Evolutionary conservation across 108 stramenopile species (phyloP).

Genomic region (Nitzschia sp.): DNA sequence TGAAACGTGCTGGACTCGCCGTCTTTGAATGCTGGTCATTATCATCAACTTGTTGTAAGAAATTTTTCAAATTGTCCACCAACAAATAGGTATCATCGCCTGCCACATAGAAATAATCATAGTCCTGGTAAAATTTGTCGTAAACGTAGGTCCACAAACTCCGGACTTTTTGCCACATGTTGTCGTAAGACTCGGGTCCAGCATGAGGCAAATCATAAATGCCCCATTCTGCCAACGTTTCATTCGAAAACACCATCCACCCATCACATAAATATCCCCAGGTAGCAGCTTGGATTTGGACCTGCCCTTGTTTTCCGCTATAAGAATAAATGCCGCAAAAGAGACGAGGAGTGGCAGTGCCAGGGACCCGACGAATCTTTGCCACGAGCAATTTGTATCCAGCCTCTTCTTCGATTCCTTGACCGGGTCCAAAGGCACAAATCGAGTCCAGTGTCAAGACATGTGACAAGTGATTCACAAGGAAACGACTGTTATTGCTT

Average conservation of each 20-base stretch:
- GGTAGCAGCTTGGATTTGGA: neutral
- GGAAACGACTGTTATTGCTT: too few relatives aligned
- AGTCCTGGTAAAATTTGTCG: constrained; percentile 64
- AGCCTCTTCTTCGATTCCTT: constrained; percentile 40
- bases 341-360: neutral
- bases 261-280: constrained; percentile 58
- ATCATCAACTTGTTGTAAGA: constrained; percentile 9
- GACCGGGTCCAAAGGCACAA: constrained; percentile 33
- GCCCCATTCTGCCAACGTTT: constrained; percentile 49
- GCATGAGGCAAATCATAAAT: constrained; percentile 53
- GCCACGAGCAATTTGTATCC: constrained; percentile 44
- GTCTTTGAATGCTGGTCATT: neutral
- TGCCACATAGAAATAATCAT: constrained; percentile 79
- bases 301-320: neutral
- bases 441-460: constrained; percentile 2
- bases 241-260: constrained; percentile 70
- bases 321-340: neutral
- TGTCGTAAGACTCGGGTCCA: constrained; percentile 73
- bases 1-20: too few relatives aligned
- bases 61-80: constrained; percentile 33
- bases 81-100: constrained; percentile 74
- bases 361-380: constrained; percentile 21
- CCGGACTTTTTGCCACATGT: constrained; percentile 93
- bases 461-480: neutral
- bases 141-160: constrained; percentile 77